Conservation (phyloP, 2,329 filamentous ascomycete species). For the Graphilbum ipis-grandicollis region DNA sequence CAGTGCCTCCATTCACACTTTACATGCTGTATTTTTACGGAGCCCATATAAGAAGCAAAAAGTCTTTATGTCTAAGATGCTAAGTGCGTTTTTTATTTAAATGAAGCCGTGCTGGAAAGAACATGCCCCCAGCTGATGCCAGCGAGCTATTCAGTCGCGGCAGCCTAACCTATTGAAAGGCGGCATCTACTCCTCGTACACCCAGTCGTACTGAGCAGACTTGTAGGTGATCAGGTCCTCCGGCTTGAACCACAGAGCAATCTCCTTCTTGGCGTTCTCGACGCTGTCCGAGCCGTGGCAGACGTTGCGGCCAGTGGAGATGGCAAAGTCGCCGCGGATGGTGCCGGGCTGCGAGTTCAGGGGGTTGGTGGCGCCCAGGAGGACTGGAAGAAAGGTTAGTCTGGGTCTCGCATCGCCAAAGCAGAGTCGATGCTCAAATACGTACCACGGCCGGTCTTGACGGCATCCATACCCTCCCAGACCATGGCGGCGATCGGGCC, state of each 20-base stretch:
- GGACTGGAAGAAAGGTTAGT: slow-evolving; percentile 37
- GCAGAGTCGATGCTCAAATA: too few species aligned
- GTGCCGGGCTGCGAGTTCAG: slow-evolving; percentile 86
- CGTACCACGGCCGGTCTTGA: slow-evolving; percentile 92
- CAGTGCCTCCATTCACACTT: too few species aligned
- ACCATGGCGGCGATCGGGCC: slow-evolving; percentile 98
- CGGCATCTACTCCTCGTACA: slow-evolving; percentile 54
- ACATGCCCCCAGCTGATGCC: too few species aligned
- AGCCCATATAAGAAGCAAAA: too few species aligned
- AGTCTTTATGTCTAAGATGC: too few species aligned
- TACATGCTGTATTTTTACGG: too few species aligned
- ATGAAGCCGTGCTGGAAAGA: too few species aligned
- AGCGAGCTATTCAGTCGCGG: too few species aligned
- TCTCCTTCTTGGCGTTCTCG: slow-evolving; percentile 99
- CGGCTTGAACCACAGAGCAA: slow-evolving; percentile 92
- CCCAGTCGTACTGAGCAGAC: slow-evolving; percentile 71
- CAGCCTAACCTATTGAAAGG: too few species aligned
- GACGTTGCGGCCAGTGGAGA: slow-evolving; percentile 91
- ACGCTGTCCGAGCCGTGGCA: slow-evolving; percentile 99
- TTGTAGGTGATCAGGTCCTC: slow-evolving; percentile 77
- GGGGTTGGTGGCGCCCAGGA: slow-evolving; percentile 99
- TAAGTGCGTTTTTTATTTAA: too few species aligned
- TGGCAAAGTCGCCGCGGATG: slow-evolving; percentile 84
- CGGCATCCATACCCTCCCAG: slow-evolving; percentile 96
- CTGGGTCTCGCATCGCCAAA: too few species aligned